These are phyloP conservation scores for Sinapis alba DNA, from an alignment of 441 rosid genomes.

Conservation along the genomic window DNA sequence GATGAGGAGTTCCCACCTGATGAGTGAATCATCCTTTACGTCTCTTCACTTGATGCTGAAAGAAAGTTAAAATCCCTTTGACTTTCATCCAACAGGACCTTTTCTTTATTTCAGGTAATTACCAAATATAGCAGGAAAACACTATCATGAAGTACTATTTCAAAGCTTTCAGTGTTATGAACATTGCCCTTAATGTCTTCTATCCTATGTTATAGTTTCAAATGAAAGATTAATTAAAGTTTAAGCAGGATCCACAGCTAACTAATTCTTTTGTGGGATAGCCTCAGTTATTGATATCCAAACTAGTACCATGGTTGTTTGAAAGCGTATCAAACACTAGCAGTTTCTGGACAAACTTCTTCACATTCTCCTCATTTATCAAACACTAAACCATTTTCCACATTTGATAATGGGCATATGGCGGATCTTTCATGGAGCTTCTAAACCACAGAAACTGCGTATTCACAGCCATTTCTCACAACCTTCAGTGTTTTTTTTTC, in stretches of 20 bases:
- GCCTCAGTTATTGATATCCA: background rate
- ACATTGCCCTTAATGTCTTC: background rate
- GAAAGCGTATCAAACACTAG: background rate
- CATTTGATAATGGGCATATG: background rate
- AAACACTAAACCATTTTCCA: background rate
- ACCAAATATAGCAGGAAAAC: background rate
- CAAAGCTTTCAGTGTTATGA: background rate
- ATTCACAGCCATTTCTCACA: background rate
- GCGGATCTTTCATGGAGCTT: conserved; percentile 16
- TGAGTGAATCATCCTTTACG: conserved; percentile 45
- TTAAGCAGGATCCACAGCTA: background rate
- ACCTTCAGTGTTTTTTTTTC: conserved; percentile 5
- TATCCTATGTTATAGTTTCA: background rate
- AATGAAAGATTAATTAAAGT: background rate
- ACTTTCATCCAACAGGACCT: background rate
- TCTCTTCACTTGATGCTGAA: background rate
- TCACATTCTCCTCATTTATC: background rate
- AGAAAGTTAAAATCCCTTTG: conserved; percentile 15
- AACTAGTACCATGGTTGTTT: background rate
- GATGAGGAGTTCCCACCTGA: conserved; percentile 81
- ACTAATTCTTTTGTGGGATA: background rate
- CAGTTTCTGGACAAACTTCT: background rate
- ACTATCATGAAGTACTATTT: background rate
- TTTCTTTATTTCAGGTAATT: background rate
- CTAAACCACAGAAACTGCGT: conserved; percentile 4